These are phyloP conservation scores for Leccinum angustisporum DNA, from an alignment of 1,284 basidiomycete species.

Conservation along the genomic window DNA sequence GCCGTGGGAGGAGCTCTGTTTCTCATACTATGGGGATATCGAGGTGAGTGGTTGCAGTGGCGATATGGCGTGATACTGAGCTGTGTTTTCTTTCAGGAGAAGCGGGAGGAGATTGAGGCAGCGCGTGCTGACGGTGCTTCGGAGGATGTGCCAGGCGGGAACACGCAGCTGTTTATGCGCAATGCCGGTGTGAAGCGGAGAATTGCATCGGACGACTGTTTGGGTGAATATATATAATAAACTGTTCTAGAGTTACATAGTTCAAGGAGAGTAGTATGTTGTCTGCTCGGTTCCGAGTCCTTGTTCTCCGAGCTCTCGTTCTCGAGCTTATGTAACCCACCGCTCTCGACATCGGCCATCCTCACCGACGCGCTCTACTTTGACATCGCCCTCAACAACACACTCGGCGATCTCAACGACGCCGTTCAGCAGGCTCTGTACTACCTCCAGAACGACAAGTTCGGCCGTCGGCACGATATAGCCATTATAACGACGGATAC, in stretches of 20 bases:
- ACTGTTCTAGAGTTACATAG: no score
- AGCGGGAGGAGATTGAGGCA: constrained; percentile 18
- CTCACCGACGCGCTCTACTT: constrained; percentile 50
- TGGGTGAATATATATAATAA: constrained; percentile 6
- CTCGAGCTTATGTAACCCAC: constrained; percentile 4
- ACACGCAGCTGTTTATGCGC: constrained; percentile 43
- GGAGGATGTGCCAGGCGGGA: constrained; percentile 24
- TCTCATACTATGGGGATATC: constrained; percentile 68
- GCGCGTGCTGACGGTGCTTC: constrained; percentile 6
- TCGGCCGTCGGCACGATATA: constrained; percentile 47
- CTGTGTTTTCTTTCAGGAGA: constrained; percentile 13
- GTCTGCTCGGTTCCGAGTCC: no score
- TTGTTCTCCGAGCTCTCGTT: no score
- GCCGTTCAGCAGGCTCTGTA: constrained; percentile 42
- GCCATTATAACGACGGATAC: constrained; percentile 60
- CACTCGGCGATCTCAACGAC: constrained; percentile 45
- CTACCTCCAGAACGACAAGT: constrained; percentile 47
- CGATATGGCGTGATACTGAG: constrained; percentile 1
- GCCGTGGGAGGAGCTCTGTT: constrained; percentile 75
- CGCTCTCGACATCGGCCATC: no score
- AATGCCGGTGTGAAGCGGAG: constrained; percentile 52
- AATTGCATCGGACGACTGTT: constrained; percentile 44
- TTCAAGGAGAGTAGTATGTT: no score
- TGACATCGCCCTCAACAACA: constrained; percentile 35
- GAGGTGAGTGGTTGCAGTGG: constrained; percentile 33